Base-by-base conservation (phyloP, 2,329 filamentous ascomycete species). In the Ascocoryne sarcoides region DNA sequence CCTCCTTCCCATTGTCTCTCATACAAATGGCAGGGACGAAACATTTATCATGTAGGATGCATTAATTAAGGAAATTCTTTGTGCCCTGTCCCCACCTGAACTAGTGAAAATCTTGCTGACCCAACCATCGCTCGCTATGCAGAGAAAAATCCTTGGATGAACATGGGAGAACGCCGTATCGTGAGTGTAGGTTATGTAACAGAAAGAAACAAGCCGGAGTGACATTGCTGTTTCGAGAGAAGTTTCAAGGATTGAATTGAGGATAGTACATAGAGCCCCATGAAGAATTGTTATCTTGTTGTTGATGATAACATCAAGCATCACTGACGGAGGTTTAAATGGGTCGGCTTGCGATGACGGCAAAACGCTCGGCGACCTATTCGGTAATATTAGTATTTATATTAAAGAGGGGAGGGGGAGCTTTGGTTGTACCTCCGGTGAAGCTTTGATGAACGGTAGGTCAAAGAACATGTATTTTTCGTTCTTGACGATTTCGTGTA, bases 381-480 rank as follows among this genome's bases (percentile, higher is more conserved):
- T n/a, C n/a, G 19, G 32, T 5, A 36, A 33, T 21, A 19, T 40
- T 33, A 40, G 37, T 16, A 17, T 17, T 16, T 14, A 21, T 21
- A n/a, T n/a, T n/a, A n/a, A n/a, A n/a, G n/a, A n/a, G n/a, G n/a
- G n/a, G n/a, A n/a, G n/a, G n/a, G n/a, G n/a, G n/a, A n/a, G n/a
- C n/a, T 26, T 32, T 7, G 30, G 16, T 14, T 18, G n/a, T 70
- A 93, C 88, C 70, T 95, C 88, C 50, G 88, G 88, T 52, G 82
- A 78, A 50, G 82, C 76, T 68, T 95, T 93, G 64, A 96, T 84
- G 56, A 94, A 95, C 18, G 86, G 84, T 51, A 95, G 71, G 37
- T 92, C 85, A 69, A 93, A 96, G 70, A 98, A 94, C 57, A 79
- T 79, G 62, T 90, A 93, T 58, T 80, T 85, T 39, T 84, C 81